Conservation (phyloP, 192 early-diverging fungal genomes). For the Coemansia interrupta region DNA sequence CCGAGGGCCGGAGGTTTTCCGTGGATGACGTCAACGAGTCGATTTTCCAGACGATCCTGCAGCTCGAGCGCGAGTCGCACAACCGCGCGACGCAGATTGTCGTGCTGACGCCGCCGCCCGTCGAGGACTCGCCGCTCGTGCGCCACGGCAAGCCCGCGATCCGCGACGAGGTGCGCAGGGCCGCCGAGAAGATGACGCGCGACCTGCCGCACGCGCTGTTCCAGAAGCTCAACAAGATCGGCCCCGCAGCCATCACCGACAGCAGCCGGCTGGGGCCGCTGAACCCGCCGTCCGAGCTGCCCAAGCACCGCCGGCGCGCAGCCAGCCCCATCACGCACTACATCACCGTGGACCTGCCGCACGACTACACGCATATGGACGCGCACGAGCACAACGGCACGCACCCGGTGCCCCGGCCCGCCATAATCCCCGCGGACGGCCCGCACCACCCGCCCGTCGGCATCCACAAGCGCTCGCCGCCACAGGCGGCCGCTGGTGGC, state of each 20-base stretch:
- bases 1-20: slow-evolving; percentile 9
- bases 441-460: slow-evolving; percentile 10
- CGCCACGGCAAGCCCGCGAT: slow-evolving; percentile 14
- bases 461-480: slow-evolving; percentile 14
- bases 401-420: slow-evolving; percentile 2
- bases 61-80: slow-evolving; percentile 52
- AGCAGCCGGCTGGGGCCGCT: slow-evolving; percentile 8
- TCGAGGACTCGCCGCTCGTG: slow-evolving; percentile 49
- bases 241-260: slow-evolving; percentile 23
- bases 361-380: slow-evolving; percentile 32
- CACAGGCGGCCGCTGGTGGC: too few species aligned
- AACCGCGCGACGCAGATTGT: slow-evolving; percentile 34
- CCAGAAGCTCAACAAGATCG: slow-evolving; percentile 21
- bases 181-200: slow-evolving; percentile 12
- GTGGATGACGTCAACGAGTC: slow-evolving; percentile 29
- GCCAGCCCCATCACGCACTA: slow-evolving; percentile 35
- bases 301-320: slow-evolving; percentile 26
- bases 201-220: slow-evolving; percentile 31
- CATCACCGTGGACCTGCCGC: slow-evolving; percentile 36
- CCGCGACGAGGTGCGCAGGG: slow-evolving; percentile 16
- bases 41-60: slow-evolving; percentile 38
- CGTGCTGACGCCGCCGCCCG: slow-evolving; percentile 42
- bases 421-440: neutral
- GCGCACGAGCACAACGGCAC: slow-evolving; percentile 49
- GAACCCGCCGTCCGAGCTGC: slow-evolving; percentile 24